Evolutionary conservation across 805 yeast genomes (phyloP).

Genomic region (Wickerhamomyces rabaulensis): DNA sequence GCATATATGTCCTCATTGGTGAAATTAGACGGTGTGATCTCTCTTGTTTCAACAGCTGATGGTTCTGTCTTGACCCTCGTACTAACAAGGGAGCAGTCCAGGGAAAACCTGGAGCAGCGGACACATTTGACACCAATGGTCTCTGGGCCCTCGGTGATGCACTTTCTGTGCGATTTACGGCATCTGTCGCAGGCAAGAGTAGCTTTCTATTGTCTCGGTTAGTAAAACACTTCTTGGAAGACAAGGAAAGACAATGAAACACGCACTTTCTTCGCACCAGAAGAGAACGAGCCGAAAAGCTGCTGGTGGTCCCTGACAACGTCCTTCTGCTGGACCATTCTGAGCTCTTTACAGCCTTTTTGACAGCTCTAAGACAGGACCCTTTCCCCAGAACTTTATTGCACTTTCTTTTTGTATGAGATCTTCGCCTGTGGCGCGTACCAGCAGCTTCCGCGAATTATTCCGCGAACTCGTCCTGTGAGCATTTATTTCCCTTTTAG

Average conservation of each 20-base stretch:
- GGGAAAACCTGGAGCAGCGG: background rate
- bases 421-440: too few species aligned
- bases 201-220: background rate
- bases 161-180: background rate
- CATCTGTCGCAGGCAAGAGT: background rate
- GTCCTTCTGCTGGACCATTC: background rate
- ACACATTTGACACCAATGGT: background rate
- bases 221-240: too few species aligned
- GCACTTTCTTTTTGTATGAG: too few species aligned
- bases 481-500: constrained; percentile 9
- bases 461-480: background rate
- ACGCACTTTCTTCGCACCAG: background rate
- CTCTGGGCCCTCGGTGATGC: background rate
- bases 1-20: constrained; percentile 7
- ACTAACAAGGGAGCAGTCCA: constrained; percentile 1
- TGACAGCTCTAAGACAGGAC: too few species aligned
- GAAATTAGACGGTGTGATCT: background rate
- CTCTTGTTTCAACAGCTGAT: background rate
- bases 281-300: background rate
- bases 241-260: too few species aligned
- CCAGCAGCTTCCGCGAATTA: too few species aligned
- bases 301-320: background rate
- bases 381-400: too few species aligned
- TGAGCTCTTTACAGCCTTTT: background rate
- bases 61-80: background rate